Percentiles rank a stretch among this genome's conserved stretches.
These are phyloP conservation scores for Hypholoma fasciculare DNA, from an alignment of 768 basidiomycete species.

Conservation along the genomic window DNA sequence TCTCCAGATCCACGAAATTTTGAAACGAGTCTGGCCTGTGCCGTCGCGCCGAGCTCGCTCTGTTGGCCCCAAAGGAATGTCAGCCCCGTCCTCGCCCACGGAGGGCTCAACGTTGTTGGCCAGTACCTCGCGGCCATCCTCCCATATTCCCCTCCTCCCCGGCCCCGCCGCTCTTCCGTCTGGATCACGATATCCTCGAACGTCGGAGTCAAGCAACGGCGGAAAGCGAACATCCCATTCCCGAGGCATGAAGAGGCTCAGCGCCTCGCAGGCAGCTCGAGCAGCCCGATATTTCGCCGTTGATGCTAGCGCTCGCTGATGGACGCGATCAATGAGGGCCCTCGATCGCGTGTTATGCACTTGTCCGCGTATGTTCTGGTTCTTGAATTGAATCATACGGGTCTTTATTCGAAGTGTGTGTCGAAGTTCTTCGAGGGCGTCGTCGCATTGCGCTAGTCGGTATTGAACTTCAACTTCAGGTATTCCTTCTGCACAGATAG, in stretches of 20 bases:
- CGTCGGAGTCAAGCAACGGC: too few relatives aligned
- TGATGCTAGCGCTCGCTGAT: slow-evolving; percentile 5
- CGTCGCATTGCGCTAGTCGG: slow-evolving; percentile 20
- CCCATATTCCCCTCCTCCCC: slow-evolving; percentile 1
- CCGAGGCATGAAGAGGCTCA: slow-evolving; percentile 11
- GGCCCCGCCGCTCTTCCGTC: background rate
- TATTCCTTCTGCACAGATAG: too few relatives aligned
- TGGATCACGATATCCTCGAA: too few relatives aligned
- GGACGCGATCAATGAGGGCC: slow-evolving; percentile 19
- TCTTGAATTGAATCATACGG: slow-evolving; percentile 19
- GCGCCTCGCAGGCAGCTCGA: slow-evolving; percentile 3
- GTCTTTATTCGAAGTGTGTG: slow-evolving; percentile 18
- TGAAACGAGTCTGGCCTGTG: too few relatives aligned
- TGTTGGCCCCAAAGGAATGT: background rate
- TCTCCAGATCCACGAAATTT: too few relatives aligned
- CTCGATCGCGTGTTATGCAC: slow-evolving; percentile 19
- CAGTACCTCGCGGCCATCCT: background rate
- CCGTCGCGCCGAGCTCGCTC: background rate
- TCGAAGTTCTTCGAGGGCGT: slow-evolving; percentile 17
- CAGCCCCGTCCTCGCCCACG: background rate
- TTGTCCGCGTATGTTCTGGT: slow-evolving; percentile 23
- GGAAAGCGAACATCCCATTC: slow-evolving; percentile 14
- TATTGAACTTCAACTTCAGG: too few relatives aligned
- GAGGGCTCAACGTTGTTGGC: background rate
- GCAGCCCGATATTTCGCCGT: slow-evolving; percentile 17